Base-by-base conservation (phyloP, 1,284 basidiomycete species). In the Leccinum angustisporum region DNA sequence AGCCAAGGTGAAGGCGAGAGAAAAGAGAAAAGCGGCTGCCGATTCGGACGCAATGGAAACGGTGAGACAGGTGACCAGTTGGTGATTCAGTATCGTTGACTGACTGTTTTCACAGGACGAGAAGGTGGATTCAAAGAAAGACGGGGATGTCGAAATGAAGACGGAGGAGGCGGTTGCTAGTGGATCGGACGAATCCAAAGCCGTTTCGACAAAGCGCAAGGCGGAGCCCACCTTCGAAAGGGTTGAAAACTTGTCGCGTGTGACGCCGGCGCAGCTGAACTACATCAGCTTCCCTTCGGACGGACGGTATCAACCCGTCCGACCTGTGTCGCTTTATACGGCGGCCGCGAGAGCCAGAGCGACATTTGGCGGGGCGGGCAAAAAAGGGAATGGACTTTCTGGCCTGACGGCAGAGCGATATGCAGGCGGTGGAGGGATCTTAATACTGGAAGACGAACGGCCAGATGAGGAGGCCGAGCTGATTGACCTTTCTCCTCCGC, bases 1-100 rank as follows among this genome's bases (percentile, higher is more conserved):
- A 1, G 95, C 94, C 0, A 96, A 94, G 76, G 92, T 92, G 14
- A 94, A 94, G 74, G 94, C 95, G 3, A 84, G 96, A 65, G 94
- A 95, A 73, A 95, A 91, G 82, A 91, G 88, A 70, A 94, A 94
- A 74, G 91, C 90, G 53, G 90, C 83, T 36, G 87, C 85, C 9
- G 91, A 91, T 62, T 87, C 86, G 9, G 92, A 92, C 61, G 80
- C 81, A 1, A 93, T 95, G 87, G 92, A 96, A 30, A 84, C 85
- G 56, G 94, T 95, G 70, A 77, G 87, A 78, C 5, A 43, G n/a
- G 14, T 33, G 16, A 33, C 50, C 36, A 30, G 14, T 33, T 50
- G 27, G 43, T 18, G 33, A 34, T n/a, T 30, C 14, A 18, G 46
- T 14, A 3, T 36, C 52, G 38, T 57, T n/a, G n/a, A n/a, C n/a